Evolutionary conservation across 2,329 filamentous ascomycete genomes (phyloP).

Genomic region (Arthrinium phaeospermum): DNA sequence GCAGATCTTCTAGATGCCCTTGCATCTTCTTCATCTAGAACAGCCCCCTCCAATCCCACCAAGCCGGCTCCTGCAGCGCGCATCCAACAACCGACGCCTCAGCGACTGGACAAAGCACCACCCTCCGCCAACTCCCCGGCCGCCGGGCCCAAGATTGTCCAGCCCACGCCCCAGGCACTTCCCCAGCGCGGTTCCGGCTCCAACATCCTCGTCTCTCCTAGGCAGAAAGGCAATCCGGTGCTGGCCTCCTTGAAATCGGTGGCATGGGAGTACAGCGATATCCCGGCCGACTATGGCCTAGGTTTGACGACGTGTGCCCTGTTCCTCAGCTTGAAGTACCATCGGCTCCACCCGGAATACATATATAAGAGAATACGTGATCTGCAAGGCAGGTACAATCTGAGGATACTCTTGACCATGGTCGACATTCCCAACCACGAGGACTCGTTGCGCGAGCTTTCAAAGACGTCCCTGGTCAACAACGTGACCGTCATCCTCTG

Average conservation of each 20-base stretch:
- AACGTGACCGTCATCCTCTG: slow-evolving; percentile 90
- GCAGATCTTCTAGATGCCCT: slow-evolving; percentile 46
- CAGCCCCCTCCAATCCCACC: slow-evolving; percentile 30
- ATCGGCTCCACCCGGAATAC: slow-evolving; percentile 96
- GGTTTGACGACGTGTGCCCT: slow-evolving; percentile 88
- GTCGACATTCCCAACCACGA: slow-evolving; percentile 97
- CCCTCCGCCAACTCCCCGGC: slow-evolving; percentile 36
- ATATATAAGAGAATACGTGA: slow-evolving; percentile 91
- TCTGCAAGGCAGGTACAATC: slow-evolving; percentile 82
- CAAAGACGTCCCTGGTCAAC: slow-evolving; percentile 91
- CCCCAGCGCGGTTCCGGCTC: slow-evolving; percentile 69
- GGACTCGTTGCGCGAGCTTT: slow-evolving; percentile 84
- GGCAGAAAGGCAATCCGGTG: slow-evolving; percentile 95
- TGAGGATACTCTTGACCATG: slow-evolving; percentile 87
- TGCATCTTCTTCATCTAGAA: slow-evolving; percentile 34
- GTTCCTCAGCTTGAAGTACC: slow-evolving; percentile 95
- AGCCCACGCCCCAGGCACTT: slow-evolving; percentile 88
- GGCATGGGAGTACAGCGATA: slow-evolving; percentile 96
- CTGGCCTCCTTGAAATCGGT: slow-evolving; percentile 80
- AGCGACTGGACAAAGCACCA: slow-evolving; percentile 59
- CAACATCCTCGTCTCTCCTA: slow-evolving; percentile 85
- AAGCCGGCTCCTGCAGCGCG: slow-evolving; percentile 29
- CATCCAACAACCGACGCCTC: slow-evolving; percentile 56
- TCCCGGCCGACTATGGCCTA: slow-evolving; percentile 91
- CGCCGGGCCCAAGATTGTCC: slow-evolving; percentile 66